Evolutionary conservation across 2,329 filamentous ascomycete genomes (phyloP), one percentile per base, ranked within the genome.

Genomic region (Sporothrix pseudoabietina): DNA sequence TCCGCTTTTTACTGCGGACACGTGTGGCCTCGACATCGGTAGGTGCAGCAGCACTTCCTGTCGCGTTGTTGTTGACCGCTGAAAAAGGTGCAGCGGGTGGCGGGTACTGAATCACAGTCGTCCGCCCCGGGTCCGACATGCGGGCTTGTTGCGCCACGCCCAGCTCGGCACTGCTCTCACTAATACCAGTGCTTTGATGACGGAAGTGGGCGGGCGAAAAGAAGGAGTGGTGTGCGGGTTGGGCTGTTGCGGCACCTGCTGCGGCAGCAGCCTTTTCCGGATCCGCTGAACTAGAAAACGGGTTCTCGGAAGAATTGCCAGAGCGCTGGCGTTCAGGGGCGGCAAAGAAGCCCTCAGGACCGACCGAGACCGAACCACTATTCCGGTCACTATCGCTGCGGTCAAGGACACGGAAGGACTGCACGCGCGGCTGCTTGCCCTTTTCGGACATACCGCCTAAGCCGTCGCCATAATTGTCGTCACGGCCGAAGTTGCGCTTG

Each of bases 151-250:
- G 49, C 26, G 47, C 22, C 44, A 65, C 35, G n/a, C 39, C 39
- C 35, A 44, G 2, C 5, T 44, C 59, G n/a, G 61, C 35, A 47
- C 44, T 44, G 16, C n/a, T 71, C 3, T 52, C 30, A 30, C 39
- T 49, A 22, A 3, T 54, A 8, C 49, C 71, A 9, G 35, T 22
- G 63, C 41, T 72, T 10, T 72, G 39, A 4, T 35, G 32, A 10
- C 63, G 73, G 65, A 72, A 72, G 12, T 72, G 63, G 16, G 70
- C 63, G 10, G 73, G 73, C 19, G 73, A 72, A 30, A 74, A 72
- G 16, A 74, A 71, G 19, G 47, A 44, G 47, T 72, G 73, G 49
- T 70, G 63, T 0, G 63, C 8, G 10, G 57, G 4, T 22, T n/a
- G 35, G 2, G 8, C n/a, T 8, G 8, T 9, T 8, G 35, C 55